phyloP scores from a whole-genome alignment of 2,329 filamentous ascomycete species.

The Periconia macrospinosa region DNA sequence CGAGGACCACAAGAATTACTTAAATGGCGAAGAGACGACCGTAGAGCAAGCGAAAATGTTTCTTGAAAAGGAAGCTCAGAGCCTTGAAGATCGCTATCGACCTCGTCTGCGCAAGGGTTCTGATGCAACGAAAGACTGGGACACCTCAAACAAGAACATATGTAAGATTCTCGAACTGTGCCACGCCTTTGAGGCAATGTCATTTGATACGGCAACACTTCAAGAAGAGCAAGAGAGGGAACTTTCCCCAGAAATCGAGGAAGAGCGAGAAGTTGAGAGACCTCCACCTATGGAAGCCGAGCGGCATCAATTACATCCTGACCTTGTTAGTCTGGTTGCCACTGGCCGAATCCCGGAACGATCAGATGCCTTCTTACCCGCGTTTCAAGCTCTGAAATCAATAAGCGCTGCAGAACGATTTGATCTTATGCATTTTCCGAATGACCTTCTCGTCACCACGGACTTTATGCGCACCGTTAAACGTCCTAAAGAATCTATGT shows the following conservation, averaged over 20 bases:
- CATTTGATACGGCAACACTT: constrained; percentile 17
- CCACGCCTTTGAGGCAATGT: constrained; percentile 26
- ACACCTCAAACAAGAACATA: constrained; percentile 20
- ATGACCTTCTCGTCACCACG: constrained; percentile 47
- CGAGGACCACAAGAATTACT: constrained; percentile 44
- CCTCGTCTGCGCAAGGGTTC: constrained; percentile 25
- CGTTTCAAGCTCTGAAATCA: constrained; percentile 48
- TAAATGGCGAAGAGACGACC: constrained; percentile 31
- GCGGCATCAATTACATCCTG: constrained; percentile 47
- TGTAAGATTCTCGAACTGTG: constrained; percentile 20
- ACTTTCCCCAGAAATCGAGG: constrained; percentile 64
- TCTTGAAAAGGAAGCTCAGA: constrained; percentile 59
- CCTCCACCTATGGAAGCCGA: constrained; percentile 46
- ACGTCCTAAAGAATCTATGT: constrained; percentile 2
- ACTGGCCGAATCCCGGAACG: constrained; percentile 43
- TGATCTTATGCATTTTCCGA: constrained; percentile 44
- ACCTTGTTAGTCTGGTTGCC: constrained; percentile 34
- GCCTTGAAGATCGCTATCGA: constrained; percentile 56
- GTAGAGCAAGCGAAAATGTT: constrained; percentile 45
- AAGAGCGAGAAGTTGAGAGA: constrained; percentile 59
- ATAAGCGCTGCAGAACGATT: constrained; percentile 48
- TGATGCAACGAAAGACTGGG: constrained; percentile 6
- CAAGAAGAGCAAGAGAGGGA: constrained; percentile 54
- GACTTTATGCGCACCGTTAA: constrained; percentile 54
- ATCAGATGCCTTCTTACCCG: constrained; percentile 38